Percentiles rank a stretch among this genome's conserved stretches.
These are phyloP conservation scores for Hortiboletus rubellus DNA, from an alignment of 1,284 basidiomycete species.

Conservation along the genomic window DNA sequence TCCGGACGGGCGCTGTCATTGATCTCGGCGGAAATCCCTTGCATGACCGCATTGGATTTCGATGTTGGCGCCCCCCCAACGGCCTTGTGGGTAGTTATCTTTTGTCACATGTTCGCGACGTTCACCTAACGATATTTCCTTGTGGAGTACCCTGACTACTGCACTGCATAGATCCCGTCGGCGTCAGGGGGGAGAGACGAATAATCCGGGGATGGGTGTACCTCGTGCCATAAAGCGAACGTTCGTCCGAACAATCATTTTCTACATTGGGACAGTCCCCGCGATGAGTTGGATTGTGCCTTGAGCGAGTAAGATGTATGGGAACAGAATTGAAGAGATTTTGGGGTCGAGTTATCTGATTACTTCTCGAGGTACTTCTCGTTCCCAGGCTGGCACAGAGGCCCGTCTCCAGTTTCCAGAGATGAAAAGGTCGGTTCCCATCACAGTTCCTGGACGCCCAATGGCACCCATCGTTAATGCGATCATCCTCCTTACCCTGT, in stretches of 20 bases:
- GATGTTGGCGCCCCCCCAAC: slow-evolving; percentile 55
- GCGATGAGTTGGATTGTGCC: slow-evolving; percentile 66
- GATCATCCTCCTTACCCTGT: slow-evolving; percentile 70
- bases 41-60: slow-evolving; percentile 64
- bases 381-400: slow-evolving; percentile 60
- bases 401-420: slow-evolving; percentile 78
- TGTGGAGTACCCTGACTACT: slow-evolving; percentile 56
- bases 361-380: slow-evolving; percentile 43
- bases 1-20: slow-evolving; percentile 52
- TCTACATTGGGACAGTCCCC: slow-evolving; percentile 72
- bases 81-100: slow-evolving; percentile 52
- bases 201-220: slow-evolving; percentile 48
- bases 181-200: slow-evolving; percentile 51
- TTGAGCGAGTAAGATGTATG: slow-evolving; percentile 40
- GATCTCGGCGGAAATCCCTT: slow-evolving; percentile 63
- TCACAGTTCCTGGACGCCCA: slow-evolving; percentile 40
- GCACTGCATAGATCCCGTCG: slow-evolving; percentile 51
- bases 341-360: not conserved
- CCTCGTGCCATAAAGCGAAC: slow-evolving; percentile 49
- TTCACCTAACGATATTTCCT: slow-evolving; percentile 28
- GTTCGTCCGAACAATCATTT: slow-evolving; percentile 55
- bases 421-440: slow-evolving; percentile 35
- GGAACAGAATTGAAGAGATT: not conserved
- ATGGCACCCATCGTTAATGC: slow-evolving; percentile 55
- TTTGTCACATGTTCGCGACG: slow-evolving; percentile 45